Percentiles rank a stretch among this genome's conserved stretches.
These are phyloP conservation scores for Fraxinus sp. DNA, from an alignment of 305 asterid species.

Conservation along the genomic window DNA sequence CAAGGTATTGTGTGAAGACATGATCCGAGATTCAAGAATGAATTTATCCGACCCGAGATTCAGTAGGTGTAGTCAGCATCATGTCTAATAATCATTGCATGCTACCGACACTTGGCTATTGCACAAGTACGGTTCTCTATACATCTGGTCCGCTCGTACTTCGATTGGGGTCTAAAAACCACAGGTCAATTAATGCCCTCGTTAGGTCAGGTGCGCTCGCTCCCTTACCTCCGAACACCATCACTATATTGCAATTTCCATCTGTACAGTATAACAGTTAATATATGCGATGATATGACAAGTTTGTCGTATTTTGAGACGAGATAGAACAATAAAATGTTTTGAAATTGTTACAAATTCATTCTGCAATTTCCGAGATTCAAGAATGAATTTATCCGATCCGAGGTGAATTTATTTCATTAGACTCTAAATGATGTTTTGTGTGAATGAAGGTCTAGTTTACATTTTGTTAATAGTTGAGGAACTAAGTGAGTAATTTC, in stretches of 20 bases:
- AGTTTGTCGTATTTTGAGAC: background rate
- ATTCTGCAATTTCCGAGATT: background rate
- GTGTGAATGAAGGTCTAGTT: too few relatives aligned
- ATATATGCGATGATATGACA: background rate
- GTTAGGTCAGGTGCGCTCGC: conserved; percentile 10
- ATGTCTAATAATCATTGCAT: conserved; percentile 1
- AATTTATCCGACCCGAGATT: too few relatives aligned
- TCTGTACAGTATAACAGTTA: background rate
- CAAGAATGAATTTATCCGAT: too few relatives aligned
- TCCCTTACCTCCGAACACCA: background rate
- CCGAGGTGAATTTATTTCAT: too few relatives aligned
- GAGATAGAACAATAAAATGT: background rate
- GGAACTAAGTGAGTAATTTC: too few relatives aligned
- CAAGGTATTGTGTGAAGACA: too few relatives aligned
- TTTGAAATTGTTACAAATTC: background rate
- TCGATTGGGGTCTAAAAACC: background rate
- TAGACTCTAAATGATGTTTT: too few relatives aligned
- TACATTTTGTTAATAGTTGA: too few relatives aligned
- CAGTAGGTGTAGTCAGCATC: background rate
- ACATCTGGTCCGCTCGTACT: background rate
- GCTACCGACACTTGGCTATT: conserved; percentile 7
- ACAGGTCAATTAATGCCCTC: background rate
- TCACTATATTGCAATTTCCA: background rate
- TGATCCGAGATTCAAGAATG: too few relatives aligned
- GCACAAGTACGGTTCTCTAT: background rate